Evolutionary conservation across 495 filamentous ascomycete species (phyloP), one percentile per base, ranked within the genome.

Genomic region (Penicillium silybi): DNA sequence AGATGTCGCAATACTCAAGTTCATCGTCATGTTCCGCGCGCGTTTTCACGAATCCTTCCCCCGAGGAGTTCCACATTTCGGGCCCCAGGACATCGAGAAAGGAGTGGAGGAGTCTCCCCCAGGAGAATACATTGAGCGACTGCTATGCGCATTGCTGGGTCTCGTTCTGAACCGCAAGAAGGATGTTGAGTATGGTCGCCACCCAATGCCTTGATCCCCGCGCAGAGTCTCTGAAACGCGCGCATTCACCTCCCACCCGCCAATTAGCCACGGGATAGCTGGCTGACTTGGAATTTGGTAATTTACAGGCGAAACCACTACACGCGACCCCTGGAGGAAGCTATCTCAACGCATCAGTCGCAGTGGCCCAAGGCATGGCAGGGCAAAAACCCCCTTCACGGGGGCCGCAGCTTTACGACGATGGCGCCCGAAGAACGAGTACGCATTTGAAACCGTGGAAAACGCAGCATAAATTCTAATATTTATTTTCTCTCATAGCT

Each of bases 11-110:
- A 66, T 61, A 49, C 45, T 37, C 69, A 97, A 97, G 92, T 95
- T 98, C 69, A 89, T 98, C 69, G 89, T 96, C 58, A 96, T 91
- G 89, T 98, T 96, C 69, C 87, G 92, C 65, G 84, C 89, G 70
- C 88, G 93, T 62, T 97, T 97, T 66, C 84, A 79, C 66, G 90
- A 95, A 38, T 86, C 81, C 51, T 91, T 98, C 54, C 86, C 90
- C 27, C 89, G 90, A 65, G 90, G 88, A 35, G 73, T 95, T 7
- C 77, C 87, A 48, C 88, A 97, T 63, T 87, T 92, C 50, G 93
- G 93, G 19, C 92, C 92, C 19, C 93, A 98, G 70, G 93, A 98
- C 72, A 81, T 98, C 46, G 93, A 98, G 74, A 74, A 80, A 58
- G 93, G 92, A 22, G 82, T 96, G 18, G 79, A 82, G 41, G 89